Conservation (phyloP, 148 eudicot species). For the Fallopia convolvulus region DNA sequence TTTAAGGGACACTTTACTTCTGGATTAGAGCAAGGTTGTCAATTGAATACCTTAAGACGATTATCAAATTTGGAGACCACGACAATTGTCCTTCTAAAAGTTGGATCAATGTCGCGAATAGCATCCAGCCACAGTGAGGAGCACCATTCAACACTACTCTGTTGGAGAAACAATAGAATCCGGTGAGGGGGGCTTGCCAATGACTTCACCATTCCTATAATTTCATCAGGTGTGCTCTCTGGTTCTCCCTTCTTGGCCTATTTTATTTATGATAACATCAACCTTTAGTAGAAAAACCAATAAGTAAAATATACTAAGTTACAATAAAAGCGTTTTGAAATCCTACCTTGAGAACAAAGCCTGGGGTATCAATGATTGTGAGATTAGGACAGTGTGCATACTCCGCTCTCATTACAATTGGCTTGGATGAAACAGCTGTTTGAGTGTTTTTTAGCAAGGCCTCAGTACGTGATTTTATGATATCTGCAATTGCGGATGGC, state of each 20-base stretch:
- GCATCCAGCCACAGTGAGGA: conserved; percentile 95
- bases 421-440: conserved; percentile 83
- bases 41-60: conserved; percentile 68
- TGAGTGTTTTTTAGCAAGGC: conserved; percentile 56
- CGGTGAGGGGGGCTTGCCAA: conserved; percentile 97
- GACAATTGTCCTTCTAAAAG: conserved; percentile 66
- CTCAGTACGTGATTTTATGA: conserved; percentile 81
- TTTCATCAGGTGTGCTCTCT: conserved; percentile 87
- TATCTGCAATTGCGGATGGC: conserved; percentile 76
- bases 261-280: conserved; percentile 14
- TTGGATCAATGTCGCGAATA: conserved; percentile 88
- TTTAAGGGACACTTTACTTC: background rate
- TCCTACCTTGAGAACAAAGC: conserved; percentile 87
- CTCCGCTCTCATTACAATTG: conserved; percentile 96
- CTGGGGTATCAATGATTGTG: conserved; percentile 95
- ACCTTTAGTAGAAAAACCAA: background rate
- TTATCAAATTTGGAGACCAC: conserved; percentile 98
- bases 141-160: conserved; percentile 99
- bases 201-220: conserved; percentile 89
- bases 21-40: background rate
- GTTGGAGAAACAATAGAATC: conserved; percentile 90
- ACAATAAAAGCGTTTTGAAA: background rate
- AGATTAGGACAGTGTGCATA: conserved; percentile 96
- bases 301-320: background rate
- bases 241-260: conserved; percentile 99